Percentiles rank a stretch among this genome's conserved stretches.
Conservation (phyloP, 75 land plant species). For the Selaginella moellendorffii region DNA sequence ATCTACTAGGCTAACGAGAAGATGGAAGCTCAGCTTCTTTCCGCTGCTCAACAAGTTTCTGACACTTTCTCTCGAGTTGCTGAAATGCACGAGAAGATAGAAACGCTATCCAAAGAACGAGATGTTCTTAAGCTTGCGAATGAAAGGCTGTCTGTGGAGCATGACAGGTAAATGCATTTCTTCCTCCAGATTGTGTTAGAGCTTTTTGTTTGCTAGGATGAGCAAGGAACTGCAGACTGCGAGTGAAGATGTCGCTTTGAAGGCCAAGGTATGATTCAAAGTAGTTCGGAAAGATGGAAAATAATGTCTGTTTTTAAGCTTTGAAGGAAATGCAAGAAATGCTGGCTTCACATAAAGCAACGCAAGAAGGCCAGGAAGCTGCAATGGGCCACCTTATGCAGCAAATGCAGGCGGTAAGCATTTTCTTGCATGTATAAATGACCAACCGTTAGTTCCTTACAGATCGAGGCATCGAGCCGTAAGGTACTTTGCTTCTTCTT, state of each 20-base stretch:
- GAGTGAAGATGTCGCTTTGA: background rate
- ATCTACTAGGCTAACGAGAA: conserved; percentile 11
- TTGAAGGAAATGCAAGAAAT: background rate
- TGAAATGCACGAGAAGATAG: conserved; percentile 11
- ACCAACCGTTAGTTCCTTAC: no score
- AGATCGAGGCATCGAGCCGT: no score
- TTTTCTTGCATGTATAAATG: no score
- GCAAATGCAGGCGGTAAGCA: background rate
- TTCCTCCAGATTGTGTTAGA: background rate
- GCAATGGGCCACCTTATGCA: background rate
- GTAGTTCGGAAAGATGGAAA: background rate
- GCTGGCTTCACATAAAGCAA: background rate
- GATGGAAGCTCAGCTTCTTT: conserved; percentile 11
- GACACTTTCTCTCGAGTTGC: conserved; percentile 13
- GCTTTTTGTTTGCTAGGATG: background rate
- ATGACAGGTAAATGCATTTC: conserved; percentile 8
- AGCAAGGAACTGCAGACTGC: conserved; percentile 12
- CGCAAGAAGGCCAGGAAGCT: background rate
- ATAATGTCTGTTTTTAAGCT: background rate
- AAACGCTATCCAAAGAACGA: conserved; percentile 14
- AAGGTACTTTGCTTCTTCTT: background rate
- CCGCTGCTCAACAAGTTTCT: conserved; percentile 15
- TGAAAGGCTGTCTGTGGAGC: conserved; percentile 3
- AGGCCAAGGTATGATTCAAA: background rate
- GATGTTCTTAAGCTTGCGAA: conserved; percentile 8